phyloP scores from a whole-genome alignment of 208 protist genomes.

The Endotrypanum monterogeii region DNA sequence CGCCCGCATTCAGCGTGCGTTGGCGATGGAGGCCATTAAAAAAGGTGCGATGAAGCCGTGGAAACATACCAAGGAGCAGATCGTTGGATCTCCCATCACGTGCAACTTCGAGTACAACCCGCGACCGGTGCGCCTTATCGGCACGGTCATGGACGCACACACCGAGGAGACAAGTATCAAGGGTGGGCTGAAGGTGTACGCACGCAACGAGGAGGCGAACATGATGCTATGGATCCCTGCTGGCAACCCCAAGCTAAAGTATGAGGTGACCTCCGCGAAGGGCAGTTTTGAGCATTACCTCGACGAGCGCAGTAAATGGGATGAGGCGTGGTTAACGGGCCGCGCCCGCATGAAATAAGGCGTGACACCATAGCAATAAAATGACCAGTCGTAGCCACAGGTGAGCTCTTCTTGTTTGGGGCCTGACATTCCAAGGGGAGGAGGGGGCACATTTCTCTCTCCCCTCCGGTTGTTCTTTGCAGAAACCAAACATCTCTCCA shows the following conservation, averaged over 20 bases:
- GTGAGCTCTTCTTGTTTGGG: no score
- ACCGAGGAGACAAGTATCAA: constrained; percentile 89
- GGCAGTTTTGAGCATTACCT: constrained; percentile 92
- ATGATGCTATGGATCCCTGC: constrained; percentile 92
- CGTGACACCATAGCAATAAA: not conserved
- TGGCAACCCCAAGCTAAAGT: constrained; percentile 89
- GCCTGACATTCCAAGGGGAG: no score
- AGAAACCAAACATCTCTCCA: no score
- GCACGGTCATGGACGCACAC: constrained; percentile 91
- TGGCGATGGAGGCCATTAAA: constrained; percentile 87
- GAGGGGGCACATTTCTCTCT: no score
- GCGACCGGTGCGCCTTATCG: constrained; percentile 86
- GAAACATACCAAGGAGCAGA: constrained; percentile 91
- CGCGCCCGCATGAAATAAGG: constrained; percentile 85
- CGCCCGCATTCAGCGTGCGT: constrained; percentile 78
- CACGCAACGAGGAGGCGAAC: constrained; percentile 89
- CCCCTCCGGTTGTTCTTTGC: no score
- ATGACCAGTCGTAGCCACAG: no score
- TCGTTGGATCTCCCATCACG: constrained; percentile 83
- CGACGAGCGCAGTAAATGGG: constrained; percentile 90
- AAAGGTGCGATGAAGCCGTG: constrained; percentile 85
- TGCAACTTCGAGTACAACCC: constrained; percentile 93
- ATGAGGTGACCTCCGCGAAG: constrained; percentile 78
- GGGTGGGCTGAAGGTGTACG: constrained; percentile 90
- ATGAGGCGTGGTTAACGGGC: constrained; percentile 91